These are phyloP conservation scores for Dillenia suffruticosa DNA, from an alignment of 164 flowering plant genomes.

Conservation along the genomic window DNA sequence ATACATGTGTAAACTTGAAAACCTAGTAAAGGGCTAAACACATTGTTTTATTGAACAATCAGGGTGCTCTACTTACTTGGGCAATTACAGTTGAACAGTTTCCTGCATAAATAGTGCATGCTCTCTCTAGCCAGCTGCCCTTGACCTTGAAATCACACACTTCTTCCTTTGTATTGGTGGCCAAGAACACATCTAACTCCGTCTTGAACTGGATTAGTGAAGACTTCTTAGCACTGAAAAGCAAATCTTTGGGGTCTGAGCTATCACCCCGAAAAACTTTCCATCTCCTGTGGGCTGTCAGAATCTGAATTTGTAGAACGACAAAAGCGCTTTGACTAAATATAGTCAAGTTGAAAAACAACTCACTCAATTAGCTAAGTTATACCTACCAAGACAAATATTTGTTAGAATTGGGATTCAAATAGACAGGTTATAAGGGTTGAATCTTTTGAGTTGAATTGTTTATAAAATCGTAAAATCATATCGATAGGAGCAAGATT, in stretches of 20 bases:
- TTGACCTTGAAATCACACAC: conserved; percentile 29
- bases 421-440: too few relatives aligned
- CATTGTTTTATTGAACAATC: background rate
- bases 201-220: conserved; percentile 18
- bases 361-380: too few relatives aligned
- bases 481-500: too few relatives aligned
- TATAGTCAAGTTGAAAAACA: too few relatives aligned
- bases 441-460: too few relatives aligned
- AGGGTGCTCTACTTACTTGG: conserved; percentile 14
- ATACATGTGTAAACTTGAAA: too few relatives aligned
- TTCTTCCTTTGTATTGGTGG: conserved; percentile 15
- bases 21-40: too few relatives aligned
- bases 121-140: conserved; percentile 17
- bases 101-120: conserved; percentile 22
- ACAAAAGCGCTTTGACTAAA: background rate
- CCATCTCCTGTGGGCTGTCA: conserved; percentile 28
- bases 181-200: conserved; percentile 29
- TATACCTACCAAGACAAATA: too few relatives aligned
- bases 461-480: too few relatives aligned
- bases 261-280: conserved; percentile 34
- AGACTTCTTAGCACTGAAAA: conserved; percentile 25
- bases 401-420: too few relatives aligned
- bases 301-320: conserved; percentile 9
- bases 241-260: conserved; percentile 15
- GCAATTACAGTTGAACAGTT: conserved; percentile 20